Evolutionary conservation across 352 stramenopile genomes (phyloP).

Genomic region (Globisporangium echinulatum): DNA sequence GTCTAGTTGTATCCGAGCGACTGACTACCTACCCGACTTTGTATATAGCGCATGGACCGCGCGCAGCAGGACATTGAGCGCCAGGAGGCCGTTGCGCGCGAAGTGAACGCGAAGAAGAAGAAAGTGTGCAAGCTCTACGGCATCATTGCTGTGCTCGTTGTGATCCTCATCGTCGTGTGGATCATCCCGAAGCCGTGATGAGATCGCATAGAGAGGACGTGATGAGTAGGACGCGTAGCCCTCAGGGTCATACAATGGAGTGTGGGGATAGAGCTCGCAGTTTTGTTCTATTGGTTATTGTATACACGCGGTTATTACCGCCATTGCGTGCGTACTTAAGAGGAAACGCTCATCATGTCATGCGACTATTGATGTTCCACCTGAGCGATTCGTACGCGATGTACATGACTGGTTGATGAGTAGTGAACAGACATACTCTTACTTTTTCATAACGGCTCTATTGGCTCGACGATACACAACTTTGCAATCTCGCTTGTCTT

Average conservation of each 20-base stretch:
- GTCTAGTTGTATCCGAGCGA: background rate
- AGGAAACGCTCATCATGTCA: no score
- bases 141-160: constrained; percentile 55
- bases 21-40: background rate
- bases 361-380: no score
- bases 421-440: no score
- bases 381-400: no score
- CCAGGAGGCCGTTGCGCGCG: constrained; percentile 46
- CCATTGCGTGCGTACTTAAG: no score
- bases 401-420: no score
- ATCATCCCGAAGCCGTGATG: constrained; percentile 28
- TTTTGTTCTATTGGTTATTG: background rate
- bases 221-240: background rate
- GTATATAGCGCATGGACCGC: constrained; percentile 52
- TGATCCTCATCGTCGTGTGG: constrained; percentile 55
- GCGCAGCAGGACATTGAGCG: constrained; percentile 54
- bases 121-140: constrained; percentile 77
- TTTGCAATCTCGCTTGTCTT: background rate
- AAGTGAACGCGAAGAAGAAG: constrained; percentile 68
- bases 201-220: background rate
- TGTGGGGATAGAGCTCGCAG: background rate
- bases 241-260: background rate
- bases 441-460: no score
- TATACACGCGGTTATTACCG: no score
- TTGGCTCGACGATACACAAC: background rate